These are phyloP conservation scores for Pochonia chlamydosporia DNA, from an alignment of 2,329 filamentous ascomycete genomes.

Conservation along the genomic window DNA sequence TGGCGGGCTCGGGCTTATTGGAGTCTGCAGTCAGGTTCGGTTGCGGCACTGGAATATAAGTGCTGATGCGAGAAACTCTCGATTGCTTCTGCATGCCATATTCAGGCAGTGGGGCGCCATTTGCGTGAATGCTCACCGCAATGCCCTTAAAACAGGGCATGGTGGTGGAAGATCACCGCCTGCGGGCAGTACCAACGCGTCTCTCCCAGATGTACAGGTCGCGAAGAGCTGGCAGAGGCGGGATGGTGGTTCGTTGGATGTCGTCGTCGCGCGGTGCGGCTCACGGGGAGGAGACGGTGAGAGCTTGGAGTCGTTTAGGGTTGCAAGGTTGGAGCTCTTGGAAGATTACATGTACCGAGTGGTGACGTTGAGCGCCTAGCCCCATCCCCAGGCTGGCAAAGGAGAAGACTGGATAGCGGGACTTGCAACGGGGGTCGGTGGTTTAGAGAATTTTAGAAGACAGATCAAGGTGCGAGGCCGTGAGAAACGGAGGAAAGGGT, in stretches of 20 bases:
- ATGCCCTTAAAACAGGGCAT: constrained; percentile 99
- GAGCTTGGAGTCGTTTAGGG: constrained; percentile 6
- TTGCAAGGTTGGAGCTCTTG: constrained; percentile 11
- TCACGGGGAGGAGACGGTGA: neutral
- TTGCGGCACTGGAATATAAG: constrained; percentile 92
- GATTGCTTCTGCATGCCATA: constrained; percentile 94
- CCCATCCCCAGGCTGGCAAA: constrained; percentile 12
- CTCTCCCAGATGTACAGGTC: neutral
- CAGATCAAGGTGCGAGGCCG: neutral
- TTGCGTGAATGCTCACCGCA: constrained; percentile 90
- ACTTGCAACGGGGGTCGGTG: too few species aligned
- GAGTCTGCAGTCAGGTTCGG: constrained; percentile 60
- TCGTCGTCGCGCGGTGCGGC: neutral
- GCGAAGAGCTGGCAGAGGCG: neutral
- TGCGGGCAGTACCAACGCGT: neutral
- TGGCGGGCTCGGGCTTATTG: constrained; percentile 82
- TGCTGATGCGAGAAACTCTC: constrained; percentile 85
- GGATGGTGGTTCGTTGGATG: neutral
- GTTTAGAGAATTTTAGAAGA: too few species aligned
- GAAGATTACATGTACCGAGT: constrained; percentile 10
- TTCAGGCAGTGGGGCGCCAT: constrained; percentile 76
- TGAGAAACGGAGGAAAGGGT: neutral
- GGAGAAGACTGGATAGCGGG: too few species aligned
- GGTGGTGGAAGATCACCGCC: constrained; percentile 24
- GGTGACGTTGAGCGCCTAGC: constrained; percentile 14